Conservation (phyloP, 1,284 basidiomycete species). For the Ustilago cynodontis region DNA sequence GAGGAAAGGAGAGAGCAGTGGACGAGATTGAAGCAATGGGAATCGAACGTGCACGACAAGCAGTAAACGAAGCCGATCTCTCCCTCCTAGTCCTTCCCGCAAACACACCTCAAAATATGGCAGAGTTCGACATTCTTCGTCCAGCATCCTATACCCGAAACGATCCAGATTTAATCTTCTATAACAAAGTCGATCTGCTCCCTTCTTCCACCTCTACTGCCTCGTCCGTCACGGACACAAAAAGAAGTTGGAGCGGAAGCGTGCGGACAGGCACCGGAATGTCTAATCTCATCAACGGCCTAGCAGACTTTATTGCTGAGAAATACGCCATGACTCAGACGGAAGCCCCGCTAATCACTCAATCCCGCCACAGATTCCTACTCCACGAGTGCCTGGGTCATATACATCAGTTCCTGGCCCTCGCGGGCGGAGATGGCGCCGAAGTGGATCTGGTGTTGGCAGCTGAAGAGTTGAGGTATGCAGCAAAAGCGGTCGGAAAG, state of each 20-base stretch:
- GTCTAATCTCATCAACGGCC: slow-evolving; percentile 74
- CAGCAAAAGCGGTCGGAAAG: slow-evolving; percentile 81
- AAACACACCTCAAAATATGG: slow-evolving; percentile 70
- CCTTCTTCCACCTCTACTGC: not conserved
- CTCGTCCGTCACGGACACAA: not conserved
- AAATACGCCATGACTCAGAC: slow-evolving; percentile 72
- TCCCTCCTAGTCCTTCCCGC: slow-evolving; percentile 83
- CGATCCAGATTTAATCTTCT: slow-evolving; percentile 73
- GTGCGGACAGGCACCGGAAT: slow-evolving; percentile 76
- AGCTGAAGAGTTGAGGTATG: slow-evolving; percentile 87
- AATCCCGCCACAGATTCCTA: slow-evolving; percentile 81
- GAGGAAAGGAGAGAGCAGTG: not conserved
- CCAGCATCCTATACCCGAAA: slow-evolving; percentile 72
- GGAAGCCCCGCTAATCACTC: slow-evolving; percentile 79
- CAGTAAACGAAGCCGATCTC: slow-evolving; percentile 78
- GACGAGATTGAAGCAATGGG: slow-evolving; percentile 86
- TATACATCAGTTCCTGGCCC: slow-evolving; percentile 71
- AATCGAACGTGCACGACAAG: slow-evolving; percentile 78
- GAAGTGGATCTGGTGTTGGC: slow-evolving; percentile 78
- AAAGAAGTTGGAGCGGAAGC: slow-evolving; percentile 75
- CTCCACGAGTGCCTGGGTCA: slow-evolving; percentile 78
- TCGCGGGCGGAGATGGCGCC: slow-evolving; percentile 70
- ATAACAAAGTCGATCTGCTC: slow-evolving; percentile 81
- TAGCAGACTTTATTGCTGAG: slow-evolving; percentile 74
- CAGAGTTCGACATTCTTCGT: slow-evolving; percentile 70